phyloP scores from a whole-genome alignment of 2,329 filamentous ascomycete genomes.

The Trichothecium roseum region DNA sequence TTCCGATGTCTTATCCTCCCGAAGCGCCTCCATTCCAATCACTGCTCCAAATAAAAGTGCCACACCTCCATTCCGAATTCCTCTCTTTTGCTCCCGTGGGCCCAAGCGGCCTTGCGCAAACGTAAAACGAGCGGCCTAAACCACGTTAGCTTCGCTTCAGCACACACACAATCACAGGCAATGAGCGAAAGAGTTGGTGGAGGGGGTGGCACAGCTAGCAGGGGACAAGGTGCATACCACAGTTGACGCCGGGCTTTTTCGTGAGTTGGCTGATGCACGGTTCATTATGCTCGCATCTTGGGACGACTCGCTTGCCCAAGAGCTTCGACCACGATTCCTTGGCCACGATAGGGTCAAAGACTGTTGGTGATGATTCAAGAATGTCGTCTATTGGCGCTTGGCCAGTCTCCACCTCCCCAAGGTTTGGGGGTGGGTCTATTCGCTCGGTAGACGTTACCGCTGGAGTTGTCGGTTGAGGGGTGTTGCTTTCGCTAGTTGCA shows the following conservation, averaged over 20 bases:
- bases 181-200: too few relatives aligned
- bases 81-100: slow-evolving; percentile 78
- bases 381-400: not conserved
- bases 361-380: slow-evolving; percentile 14
- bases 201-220: not conserved
- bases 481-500: not conserved
- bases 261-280: slow-evolving; percentile 75
- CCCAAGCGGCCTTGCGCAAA: slow-evolving; percentile 63
- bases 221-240: slow-evolving; percentile 34
- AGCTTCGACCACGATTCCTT: slow-evolving; percentile 83
- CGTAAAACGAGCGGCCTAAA: slow-evolving; percentile 51
- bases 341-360: slow-evolving; percentile 58
- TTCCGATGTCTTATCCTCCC: not conserved
- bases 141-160: slow-evolving; percentile 1
- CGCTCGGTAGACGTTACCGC: not conserved
- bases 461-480: not conserved
- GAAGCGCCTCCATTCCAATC: slow-evolving; percentile 34
- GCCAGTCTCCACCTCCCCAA: not conserved
- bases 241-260: slow-evolving; percentile 83
- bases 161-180: too few relatives aligned
- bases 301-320: slow-evolving; percentile 62
- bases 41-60: slow-evolving; percentile 67
- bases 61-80: slow-evolving; percentile 77
- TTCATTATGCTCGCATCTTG: slow-evolving; percentile 80
- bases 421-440: too few relatives aligned